Percentiles rank a stretch among this genome's conserved stretches.
Evolutionary conservation across 305 asterid species (phyloP).

Genomic region (Fraxinus xanthoxyloides): DNA sequence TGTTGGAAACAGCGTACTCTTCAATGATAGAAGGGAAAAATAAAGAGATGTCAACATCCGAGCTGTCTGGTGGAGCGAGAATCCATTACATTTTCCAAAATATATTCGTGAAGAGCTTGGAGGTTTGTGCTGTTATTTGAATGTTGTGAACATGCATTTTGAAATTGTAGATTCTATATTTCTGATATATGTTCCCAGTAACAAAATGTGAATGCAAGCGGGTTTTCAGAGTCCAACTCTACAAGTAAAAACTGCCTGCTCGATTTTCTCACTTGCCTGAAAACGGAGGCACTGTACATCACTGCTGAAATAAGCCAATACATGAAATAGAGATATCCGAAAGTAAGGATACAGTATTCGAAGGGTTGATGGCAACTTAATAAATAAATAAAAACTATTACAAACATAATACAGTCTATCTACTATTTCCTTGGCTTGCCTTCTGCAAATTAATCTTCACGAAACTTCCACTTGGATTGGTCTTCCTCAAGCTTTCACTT

Average conservation of each 20-base stretch:
- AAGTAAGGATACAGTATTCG: not conserved
- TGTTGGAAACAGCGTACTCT: constrained; percentile 76
- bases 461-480: constrained; percentile 2
- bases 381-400: not conserved
- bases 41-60: constrained; percentile 85
- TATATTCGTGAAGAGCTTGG: constrained; percentile 82
- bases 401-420: not conserved
- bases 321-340: not conserved
- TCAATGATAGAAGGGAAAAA: constrained; percentile 92
- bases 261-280: not conserved
- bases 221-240: not conserved
- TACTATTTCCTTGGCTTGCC: constrained; percentile 9
- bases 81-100: constrained; percentile 85
- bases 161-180: constrained; percentile 3
- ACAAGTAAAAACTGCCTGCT: constrained; percentile 1
- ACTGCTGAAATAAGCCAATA: constrained; percentile 3
- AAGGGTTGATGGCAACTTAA: constrained; percentile 10
- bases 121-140: constrained; percentile 51
- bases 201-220: not conserved
- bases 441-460: constrained; percentile 5
- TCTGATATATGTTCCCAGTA: constrained; percentile 12
- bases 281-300: not conserved
- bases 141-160: constrained; percentile 16
- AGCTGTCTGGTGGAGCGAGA: constrained; percentile 95
- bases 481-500: constrained; percentile 5